Evolutionary conservation across 352 stramenopile genomes (phyloP).

Genomic region (Pythium pyrilobum): DNA sequence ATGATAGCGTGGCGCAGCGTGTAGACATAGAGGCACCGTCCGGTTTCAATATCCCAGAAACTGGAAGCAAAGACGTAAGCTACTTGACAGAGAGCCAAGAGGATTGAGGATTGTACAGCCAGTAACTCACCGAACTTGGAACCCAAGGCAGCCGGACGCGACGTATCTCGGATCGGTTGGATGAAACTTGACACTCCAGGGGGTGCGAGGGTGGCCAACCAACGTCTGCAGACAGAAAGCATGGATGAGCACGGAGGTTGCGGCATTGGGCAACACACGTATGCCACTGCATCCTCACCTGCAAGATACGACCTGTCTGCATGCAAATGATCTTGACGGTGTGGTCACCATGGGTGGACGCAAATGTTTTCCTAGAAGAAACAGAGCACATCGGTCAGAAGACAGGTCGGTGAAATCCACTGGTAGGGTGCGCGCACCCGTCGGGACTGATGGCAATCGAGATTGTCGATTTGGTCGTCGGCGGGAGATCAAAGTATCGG

Average conservation of each 20-base stretch:
- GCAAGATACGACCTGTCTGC: constrained; percentile 74
- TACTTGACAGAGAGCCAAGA: too few relatives aligned
- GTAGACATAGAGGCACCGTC: constrained; percentile 92
- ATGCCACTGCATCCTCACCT: too few relatives aligned
- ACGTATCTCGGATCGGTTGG: constrained; percentile 91
- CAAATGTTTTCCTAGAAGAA: constrained; percentile 83
- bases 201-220: constrained; percentile 77
- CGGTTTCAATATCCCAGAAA: constrained; percentile 87
- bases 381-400: background rate
- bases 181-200: constrained; percentile 99
- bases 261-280: too few relatives aligned
- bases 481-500: constrained; percentile 78
- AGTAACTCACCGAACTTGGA: constrained; percentile 82
- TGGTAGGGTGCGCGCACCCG: constrained; percentile 29
- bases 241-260: too few relatives aligned
- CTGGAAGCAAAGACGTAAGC: constrained; percentile 22
- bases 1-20: constrained; percentile 94
- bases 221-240: constrained; percentile 67
- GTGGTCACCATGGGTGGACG: constrained; percentile 97
- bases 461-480: constrained; percentile 85
- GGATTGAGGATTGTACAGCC: background rate
- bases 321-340: constrained; percentile 98
- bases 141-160: constrained; percentile 95
- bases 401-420: too few relatives aligned
- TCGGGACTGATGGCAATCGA: constrained; percentile 86